Percentiles rank a stretch among this genome's conserved stretches.
phyloP scores from a whole-genome alignment of 345 rosid genomes.

The Gossypium bickii region DNA sequence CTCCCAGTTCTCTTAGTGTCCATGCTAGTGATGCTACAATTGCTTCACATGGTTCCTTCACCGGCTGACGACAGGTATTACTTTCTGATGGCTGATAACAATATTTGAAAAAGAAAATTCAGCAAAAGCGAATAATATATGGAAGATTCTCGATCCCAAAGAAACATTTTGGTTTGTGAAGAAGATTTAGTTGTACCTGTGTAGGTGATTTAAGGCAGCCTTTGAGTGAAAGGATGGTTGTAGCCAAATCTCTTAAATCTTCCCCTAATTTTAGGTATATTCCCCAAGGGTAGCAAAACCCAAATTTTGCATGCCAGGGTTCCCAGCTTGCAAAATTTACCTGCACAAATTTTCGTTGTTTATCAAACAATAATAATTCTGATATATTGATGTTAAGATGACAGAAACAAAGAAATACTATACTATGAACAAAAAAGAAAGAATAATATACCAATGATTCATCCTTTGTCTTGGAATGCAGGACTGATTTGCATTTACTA shows the following conservation, averaged over 20 bases:
- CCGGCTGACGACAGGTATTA: constrained; percentile 18
- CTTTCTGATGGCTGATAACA: constrained; percentile 20
- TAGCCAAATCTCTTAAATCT: constrained; percentile 46
- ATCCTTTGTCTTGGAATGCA: constrained; percentile 54
- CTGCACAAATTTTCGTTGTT: constrained; percentile 28
- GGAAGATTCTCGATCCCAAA: neutral
- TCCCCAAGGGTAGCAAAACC: constrained; percentile 71
- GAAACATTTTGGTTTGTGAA: neutral
- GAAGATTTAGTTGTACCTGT: constrained; percentile 28
- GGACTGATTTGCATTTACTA: constrained; percentile 37
- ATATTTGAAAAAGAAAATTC: neutral
- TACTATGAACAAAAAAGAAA: neutral
- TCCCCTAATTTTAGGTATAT: constrained; percentile 61
- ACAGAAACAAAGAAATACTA: neutral
- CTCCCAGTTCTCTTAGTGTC: constrained; percentile 54
- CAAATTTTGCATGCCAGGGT: constrained; percentile 85
- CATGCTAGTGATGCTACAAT: constrained; percentile 34
- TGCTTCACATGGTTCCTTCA: constrained; percentile 42
- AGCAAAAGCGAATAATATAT: neutral
- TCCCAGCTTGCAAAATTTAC: constrained; percentile 92
- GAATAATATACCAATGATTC: constrained; percentile 44
- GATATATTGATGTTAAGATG: neutral
- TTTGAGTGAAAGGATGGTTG: constrained; percentile 38
- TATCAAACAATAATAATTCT: neutral
- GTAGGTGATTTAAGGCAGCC: constrained; percentile 30